Conservation (phyloP, 768 basidiomycete genomes). For the Termitomyces bulborhizus region DNA sequence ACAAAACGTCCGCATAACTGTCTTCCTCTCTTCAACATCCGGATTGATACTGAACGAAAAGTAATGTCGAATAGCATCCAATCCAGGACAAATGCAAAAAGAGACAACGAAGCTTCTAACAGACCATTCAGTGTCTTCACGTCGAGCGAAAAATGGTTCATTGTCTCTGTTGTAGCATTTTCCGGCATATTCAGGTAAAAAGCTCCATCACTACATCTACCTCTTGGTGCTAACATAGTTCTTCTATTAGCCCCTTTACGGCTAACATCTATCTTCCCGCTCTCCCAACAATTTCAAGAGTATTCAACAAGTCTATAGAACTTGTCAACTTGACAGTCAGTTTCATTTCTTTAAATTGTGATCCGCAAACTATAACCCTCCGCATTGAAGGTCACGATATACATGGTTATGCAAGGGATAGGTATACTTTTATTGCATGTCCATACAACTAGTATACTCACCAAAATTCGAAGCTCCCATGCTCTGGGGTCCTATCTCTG, state of each 20-base stretch:
- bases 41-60: not conserved
- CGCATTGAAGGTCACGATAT: conserved; percentile 48
- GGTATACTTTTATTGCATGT: conserved; percentile 26
- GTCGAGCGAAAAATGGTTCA: conserved; percentile 57
- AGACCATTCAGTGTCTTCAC: conserved; percentile 44
- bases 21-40: not conserved
- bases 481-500: conserved; percentile 69
- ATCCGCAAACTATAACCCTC: not conserved
- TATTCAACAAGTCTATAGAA: conserved; percentile 61
- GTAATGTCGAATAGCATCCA: not conserved
- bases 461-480: conserved; percentile 40
- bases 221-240: not conserved
- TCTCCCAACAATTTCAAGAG: conserved; percentile 59
- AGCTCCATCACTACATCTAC: not conserved
- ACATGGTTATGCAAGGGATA: conserved; percentile 64
- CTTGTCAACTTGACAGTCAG: conserved; percentile 71
- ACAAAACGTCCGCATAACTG: too few species aligned
- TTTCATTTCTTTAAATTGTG: conserved; percentile 18
- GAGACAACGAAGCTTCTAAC: not conserved
- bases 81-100: not conserved
- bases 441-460: not conserved
- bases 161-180: conserved; percentile 50
- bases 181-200: conserved; percentile 60
- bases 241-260: conserved; percentile 24
- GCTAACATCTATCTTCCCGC: conserved; percentile 78